Evolutionary conservation across 192 early-diverging fungal genomes (phyloP), one percentile per base, ranked within the genome.

Genomic region (Podila verticillata): DNA sequence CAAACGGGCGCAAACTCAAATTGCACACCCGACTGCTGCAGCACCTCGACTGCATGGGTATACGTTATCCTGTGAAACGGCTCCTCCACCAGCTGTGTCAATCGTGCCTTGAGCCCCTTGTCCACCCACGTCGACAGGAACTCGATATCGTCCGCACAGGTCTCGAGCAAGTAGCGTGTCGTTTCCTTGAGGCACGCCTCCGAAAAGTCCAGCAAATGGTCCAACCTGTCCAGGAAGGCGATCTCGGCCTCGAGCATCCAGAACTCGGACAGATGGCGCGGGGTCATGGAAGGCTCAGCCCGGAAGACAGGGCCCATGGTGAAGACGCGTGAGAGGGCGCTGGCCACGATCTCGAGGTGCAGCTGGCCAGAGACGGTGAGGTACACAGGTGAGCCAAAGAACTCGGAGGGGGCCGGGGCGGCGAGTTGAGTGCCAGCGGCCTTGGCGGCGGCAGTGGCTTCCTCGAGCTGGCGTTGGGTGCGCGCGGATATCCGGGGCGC

Each of bases 241-340:
- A 92, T 86, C 70, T 97, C 96, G 2, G 94, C 94, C 72, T 97
- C 96, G 31, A 95, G 72, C 96, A 97, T 97, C 94, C 95, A 96
- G 66, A 97, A 97, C 80, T 97, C 96, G 2, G 95, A 92, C 24
- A 97, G 63, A 75, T 97, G 96, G 28, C 95, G 89, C 7, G 93
- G 90, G 5, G 93, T 94, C 65, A 90, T 83, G 13, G 92, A 93
- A 17, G 89, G 88, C 71, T 97, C 96, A 12, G 96, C 96, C 12
- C 96, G 85, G 70, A 97, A 97, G 0, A 91, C 85, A 22, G 92
- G 96, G 17, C 91, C 89, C 73, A 97, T 87, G 0, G 93, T 93
- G 75, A 93, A 97, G 1, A 95, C 94, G 24, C 94, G 82, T 15
- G 92, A 87, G 44, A 95, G 81, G 0, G 92, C 89, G 1, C 85